phyloP scores from a whole-genome alignment of 306 rosid species.

The Pyrus pyrifolia region DNA sequence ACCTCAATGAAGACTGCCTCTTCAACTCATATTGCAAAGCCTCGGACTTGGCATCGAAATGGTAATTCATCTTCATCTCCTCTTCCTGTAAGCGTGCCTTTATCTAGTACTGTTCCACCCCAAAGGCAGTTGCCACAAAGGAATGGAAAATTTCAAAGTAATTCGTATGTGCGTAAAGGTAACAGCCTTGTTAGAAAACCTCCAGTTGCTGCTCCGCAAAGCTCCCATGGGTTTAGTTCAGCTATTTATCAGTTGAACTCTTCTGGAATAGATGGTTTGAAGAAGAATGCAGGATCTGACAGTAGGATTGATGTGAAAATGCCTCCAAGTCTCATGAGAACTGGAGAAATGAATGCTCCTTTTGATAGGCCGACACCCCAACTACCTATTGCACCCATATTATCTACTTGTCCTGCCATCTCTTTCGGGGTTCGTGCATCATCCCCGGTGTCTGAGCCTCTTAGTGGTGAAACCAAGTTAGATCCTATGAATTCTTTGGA shows the following conservation, averaged over 20 bases:
- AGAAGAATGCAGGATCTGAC: constrained; percentile 34
- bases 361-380: constrained; percentile 39
- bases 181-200: constrained; percentile 79
- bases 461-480: constrained; percentile 38
- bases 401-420: constrained; percentile 5
- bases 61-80: constrained; percentile 26
- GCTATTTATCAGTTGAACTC: constrained; percentile 28
- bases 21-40: constrained; percentile 40
- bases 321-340: constrained; percentile 21
- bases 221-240: constrained; percentile 26
- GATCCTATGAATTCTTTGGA: constrained; percentile 31
- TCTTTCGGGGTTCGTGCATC: constrained; percentile 30
- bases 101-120: constrained; percentile 31
- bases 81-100: constrained; percentile 32
- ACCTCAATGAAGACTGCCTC: constrained; percentile 37
- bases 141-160: constrained; percentile 44
- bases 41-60: constrained; percentile 71
- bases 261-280: constrained; percentile 37
- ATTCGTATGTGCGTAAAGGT: constrained; percentile 89
- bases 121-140: constrained; percentile 39
- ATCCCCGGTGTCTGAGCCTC: constrained; percentile 35
- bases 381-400: constrained; percentile 25
- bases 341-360: constrained; percentile 28
- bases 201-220: constrained; percentile 42
- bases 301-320: constrained; percentile 32